A percentile compares a stretch with the other conserved stretches of the same genome.
Conservation (phyloP, 2,329 filamentous ascomycete species). For the Periconia macrospinosa region DNA sequence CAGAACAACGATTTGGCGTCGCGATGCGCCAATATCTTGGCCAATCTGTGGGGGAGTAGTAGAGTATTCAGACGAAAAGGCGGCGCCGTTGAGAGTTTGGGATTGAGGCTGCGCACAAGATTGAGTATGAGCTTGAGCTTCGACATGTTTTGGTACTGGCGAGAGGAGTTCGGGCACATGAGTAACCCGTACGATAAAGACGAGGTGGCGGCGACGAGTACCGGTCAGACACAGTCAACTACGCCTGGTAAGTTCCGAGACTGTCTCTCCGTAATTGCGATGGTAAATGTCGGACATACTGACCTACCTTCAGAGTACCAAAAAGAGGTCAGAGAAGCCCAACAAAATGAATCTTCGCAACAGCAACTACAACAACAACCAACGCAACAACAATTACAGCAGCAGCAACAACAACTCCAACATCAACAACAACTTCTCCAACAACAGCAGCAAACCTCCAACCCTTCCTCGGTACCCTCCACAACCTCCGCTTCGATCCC, state of each 20-base stretch:
- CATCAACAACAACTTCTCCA: slow-evolving; percentile 18
- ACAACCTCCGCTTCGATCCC: slow-evolving; percentile 5
- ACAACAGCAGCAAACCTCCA: background rate
- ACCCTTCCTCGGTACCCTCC: background rate
- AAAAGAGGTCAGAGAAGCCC: slow-evolving; percentile 6
- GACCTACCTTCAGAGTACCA: slow-evolving; percentile 14
- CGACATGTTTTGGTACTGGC: slow-evolving; percentile 46
- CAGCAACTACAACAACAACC: slow-evolving; percentile 1
- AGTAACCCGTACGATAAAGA: slow-evolving; percentile 40
- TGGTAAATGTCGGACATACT: background rate
- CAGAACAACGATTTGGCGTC: slow-evolving; percentile 36
- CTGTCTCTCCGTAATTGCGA: background rate
- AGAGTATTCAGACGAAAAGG: slow-evolving; percentile 37
- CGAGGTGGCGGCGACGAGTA: slow-evolving; percentile 20
- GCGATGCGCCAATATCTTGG: slow-evolving; percentile 35
- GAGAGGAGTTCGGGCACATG: slow-evolving; percentile 42
- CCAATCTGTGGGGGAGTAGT: slow-evolving; percentile 37
- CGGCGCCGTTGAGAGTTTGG: slow-evolving; percentile 34
- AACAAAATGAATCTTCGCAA: background rate
- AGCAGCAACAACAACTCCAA: slow-evolving; percentile 29
- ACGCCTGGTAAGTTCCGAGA: slow-evolving; percentile 29
- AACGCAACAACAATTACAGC: slow-evolving; percentile 7
- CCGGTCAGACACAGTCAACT: slow-evolving; percentile 24
- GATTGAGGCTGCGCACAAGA: slow-evolving; percentile 33
- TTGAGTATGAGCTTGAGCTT: slow-evolving; percentile 43